These are phyloP conservation scores for Coniella lustricola DNA, from an alignment of 2,329 filamentous ascomycete species.

Conservation along the genomic window DNA sequence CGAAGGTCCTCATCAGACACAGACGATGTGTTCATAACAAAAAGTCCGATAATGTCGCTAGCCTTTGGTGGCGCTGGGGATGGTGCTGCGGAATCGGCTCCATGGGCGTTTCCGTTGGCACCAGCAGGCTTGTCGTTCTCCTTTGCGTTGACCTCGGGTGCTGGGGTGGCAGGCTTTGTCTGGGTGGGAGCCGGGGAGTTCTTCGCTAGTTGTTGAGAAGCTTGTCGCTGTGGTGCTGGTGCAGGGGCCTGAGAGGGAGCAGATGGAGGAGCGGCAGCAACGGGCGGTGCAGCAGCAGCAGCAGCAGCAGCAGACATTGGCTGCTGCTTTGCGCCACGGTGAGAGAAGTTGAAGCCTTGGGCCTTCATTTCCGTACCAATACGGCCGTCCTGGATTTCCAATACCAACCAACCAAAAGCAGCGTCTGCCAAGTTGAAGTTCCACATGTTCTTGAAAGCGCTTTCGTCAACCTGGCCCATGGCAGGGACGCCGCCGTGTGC, in stretches of 20 bases:
- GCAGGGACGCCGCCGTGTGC: slow-evolving; percentile 64
- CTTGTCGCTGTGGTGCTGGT: slow-evolving; percentile 27
- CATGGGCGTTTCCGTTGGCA: slow-evolving; percentile 48
- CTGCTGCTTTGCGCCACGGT: slow-evolving; percentile 78
- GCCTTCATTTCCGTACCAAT: slow-evolving; percentile 98
- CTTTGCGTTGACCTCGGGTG: slow-evolving; percentile 46
- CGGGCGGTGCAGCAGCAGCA: slow-evolving; percentile 26
- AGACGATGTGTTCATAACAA: slow-evolving; percentile 66
- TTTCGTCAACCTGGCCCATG: slow-evolving; percentile 91
- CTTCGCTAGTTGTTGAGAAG: slow-evolving; percentile 35
- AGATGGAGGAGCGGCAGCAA: slow-evolving; percentile 29
- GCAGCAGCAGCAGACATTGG: slow-evolving; percentile 30
- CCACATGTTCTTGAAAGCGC: slow-evolving; percentile 99
- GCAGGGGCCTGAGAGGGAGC: slow-evolving; percentile 24
- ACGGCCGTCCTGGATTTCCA: slow-evolving; percentile 90
- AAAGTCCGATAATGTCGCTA: slow-evolving; percentile 68
- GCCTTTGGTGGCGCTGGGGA: slow-evolving; percentile 52
- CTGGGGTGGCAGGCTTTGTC: slow-evolving; percentile 38
- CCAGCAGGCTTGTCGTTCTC: slow-evolving; percentile 49
- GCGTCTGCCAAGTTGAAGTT: slow-evolving; percentile 98
- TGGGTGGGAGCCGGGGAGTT: slow-evolving; percentile 29
- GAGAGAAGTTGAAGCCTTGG: slow-evolving; percentile 98
- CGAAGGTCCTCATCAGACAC: slow-evolving; percentile 76
- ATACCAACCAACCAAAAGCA: slow-evolving; percentile 89
- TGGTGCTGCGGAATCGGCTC: slow-evolving; percentile 41